Base-by-base conservation (phyloP, 768 basidiomycete genomes). In the Chalciporus sphaerocephalus region DNA sequence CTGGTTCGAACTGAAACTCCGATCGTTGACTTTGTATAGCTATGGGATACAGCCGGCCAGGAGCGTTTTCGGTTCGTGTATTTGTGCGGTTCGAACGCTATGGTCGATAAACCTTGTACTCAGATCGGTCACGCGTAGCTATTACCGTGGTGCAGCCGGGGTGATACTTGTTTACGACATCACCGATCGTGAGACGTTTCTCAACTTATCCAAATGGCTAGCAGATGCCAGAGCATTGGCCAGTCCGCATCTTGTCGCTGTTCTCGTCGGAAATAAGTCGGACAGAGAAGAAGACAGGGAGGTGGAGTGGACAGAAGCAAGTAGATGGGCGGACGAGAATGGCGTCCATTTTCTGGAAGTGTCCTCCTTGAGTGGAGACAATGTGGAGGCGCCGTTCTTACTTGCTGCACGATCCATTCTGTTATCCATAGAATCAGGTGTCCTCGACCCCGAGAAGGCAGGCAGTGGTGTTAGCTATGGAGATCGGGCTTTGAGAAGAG, bases 31-130 rank as follows among this genome's bases (percentile, higher is more conserved):
- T 48, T 24, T 25, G n/a, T 36, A 33, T 53, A 95, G 92, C 70
- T 95, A 37, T 97, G 95, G 94, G 94, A 96, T 65, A 94, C 92
- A 17, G 95, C 94, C 24, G 95, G 95, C 15, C 95, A 97, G 69
- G 94, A 96, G 67, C 77, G 94, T 52, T 94, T 95, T 65, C 78
- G 92, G 84, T 92, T 50, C 40, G 58, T 59, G 63, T 54, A 25
- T 28, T 32, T 30, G 42, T 34, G 41, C 28, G 42, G n/a, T 40
- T 36, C 21, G 18, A 20, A 37, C 37, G 34, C 15, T 44, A 45
- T 48, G 46, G 47, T 47, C 52, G 47, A 40, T 42, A 41, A 53
- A 23, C 41, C 24, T 41, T 44, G 24, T 42, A 53, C 44, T 44
- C 54, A 90, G 90, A 56, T 92, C 90, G 18, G 91, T 93, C 27